Evolutionary conservation across 2,329 filamentous ascomycete genomes (phyloP), one percentile per base, ranked within the genome.

Genomic region (Elsinoe ampelina): DNA sequence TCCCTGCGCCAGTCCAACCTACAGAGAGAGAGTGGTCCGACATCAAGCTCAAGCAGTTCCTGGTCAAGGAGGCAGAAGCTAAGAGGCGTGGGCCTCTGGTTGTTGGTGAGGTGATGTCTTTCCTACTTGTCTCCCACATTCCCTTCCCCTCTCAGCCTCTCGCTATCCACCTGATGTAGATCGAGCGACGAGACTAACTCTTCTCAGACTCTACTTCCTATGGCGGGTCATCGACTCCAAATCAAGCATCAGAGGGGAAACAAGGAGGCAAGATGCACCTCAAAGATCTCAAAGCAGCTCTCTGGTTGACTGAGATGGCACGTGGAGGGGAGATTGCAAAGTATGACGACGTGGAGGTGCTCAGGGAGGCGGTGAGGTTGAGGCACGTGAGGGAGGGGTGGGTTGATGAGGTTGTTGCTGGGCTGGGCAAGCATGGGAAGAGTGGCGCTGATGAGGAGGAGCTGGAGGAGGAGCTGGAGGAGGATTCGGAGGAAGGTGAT

Each of bases 311-410:
- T 17, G 30, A 52, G 34, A 36, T 52, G 48, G 15, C 15, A 13
- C 36, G 17, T 12, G 48, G 48, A 5, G 32, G 32, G 3, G 32
- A 26, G 26, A 39, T 52, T 20, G 48, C 48, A 10, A 39, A 52
- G 15, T 52, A 35, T 4, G 48, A 52, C n/a, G 48, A 52, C 32
- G 34, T 15, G n/a, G 48, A 52, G 15, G 48, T 52, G 15, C 17
- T 52, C 32, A 35, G 13, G 26, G 48, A 52, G 48, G 48, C 48
- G 34, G 48, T 52, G 48, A 52, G 48, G 48, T 52, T 52, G 48
- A 52, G 48, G 34, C 32, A 52, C 2, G 34, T 52, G 10, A 36
- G 48, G 17, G 20, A 38, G 48, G 45, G 30, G 26, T 30, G 26
- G 26, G 26, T 30, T 30, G 26, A 30, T 30, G 26, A 30, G 26